Percentiles rank a stretch among this genome's conserved stretches.
These are phyloP conservation scores for Colletotrichum sp. DNA, from an alignment of 2,329 filamentous ascomycete genomes.

Conservation along the genomic window DNA sequence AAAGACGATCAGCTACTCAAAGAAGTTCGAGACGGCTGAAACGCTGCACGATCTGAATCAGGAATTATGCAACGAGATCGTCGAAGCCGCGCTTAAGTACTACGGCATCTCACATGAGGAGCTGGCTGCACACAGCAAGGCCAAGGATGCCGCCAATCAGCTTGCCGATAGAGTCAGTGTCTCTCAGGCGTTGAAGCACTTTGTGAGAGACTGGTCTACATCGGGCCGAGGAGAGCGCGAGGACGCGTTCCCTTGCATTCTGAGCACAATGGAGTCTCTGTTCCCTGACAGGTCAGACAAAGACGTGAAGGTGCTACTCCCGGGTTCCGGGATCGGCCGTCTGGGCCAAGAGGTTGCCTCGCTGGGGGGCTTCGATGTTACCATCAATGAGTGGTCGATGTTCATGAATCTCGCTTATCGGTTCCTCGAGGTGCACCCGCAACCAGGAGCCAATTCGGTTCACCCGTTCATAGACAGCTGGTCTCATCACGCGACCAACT, in stretches of 20 bases:
- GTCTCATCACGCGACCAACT: slow-evolving; percentile 57
- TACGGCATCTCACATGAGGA: slow-evolving; percentile 51
- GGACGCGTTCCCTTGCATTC: slow-evolving; percentile 44
- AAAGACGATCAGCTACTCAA: slow-evolving; percentile 60
- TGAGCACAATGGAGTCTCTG: slow-evolving; percentile 34
- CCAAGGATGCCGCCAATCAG: slow-evolving; percentile 39
- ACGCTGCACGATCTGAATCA: slow-evolving; percentile 49
- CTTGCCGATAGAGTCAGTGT: slow-evolving; percentile 52
- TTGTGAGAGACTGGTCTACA: slow-evolving; percentile 60
- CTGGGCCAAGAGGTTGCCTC: slow-evolving; percentile 55
- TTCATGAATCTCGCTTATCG: slow-evolving; percentile 62
- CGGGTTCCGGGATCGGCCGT: slow-evolving; percentile 58
- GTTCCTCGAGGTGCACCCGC: slow-evolving; percentile 43
- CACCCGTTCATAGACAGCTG: slow-evolving; percentile 62
- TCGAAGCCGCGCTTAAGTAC: slow-evolving; percentile 47
- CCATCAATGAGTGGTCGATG: slow-evolving; percentile 62
- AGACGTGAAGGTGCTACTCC: slow-evolving; percentile 48
- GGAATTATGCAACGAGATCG: slow-evolving; percentile 49
- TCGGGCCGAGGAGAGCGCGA: slow-evolving; percentile 52
- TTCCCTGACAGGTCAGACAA: slow-evolving; percentile 29
- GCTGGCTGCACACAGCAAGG: slow-evolving; percentile 45
- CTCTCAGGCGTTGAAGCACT: slow-evolving; percentile 60
- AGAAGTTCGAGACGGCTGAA: slow-evolving; percentile 53
- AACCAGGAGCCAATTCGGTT: slow-evolving; percentile 31
- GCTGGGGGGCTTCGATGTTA: slow-evolving; percentile 54